A percentile compares a stretch with the other conserved stretches of the same genome.
These are phyloP conservation scores for Trichosanthes truncata DNA, from an alignment of 306 rosid species.

Conservation along the genomic window DNA sequence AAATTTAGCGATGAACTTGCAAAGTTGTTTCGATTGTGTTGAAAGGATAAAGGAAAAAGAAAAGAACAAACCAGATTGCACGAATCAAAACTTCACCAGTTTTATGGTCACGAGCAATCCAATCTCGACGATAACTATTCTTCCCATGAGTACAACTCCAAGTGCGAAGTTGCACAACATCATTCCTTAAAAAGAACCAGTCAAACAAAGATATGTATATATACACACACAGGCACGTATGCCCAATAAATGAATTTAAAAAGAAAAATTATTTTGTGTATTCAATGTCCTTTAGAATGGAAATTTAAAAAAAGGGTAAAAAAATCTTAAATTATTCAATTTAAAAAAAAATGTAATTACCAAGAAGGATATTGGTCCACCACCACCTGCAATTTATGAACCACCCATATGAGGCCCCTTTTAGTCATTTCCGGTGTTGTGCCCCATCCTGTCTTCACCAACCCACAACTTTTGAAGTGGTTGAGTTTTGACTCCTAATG, in stretches of 20 bases:
- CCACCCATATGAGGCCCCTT: constrained; percentile 19
- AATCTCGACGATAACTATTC: neutral
- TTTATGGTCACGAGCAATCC: neutral
- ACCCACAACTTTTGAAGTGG: constrained; percentile 15
- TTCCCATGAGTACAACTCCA: neutral
- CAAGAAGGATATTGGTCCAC: constrained; percentile 18
- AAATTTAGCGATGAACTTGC: neutral
- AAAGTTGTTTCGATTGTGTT: neutral
- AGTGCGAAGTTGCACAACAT: neutral
- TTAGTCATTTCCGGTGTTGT: constrained; percentile 13
- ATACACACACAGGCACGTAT: too few relatives aligned
- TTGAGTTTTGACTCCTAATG: constrained; percentile 17
- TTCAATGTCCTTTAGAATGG: too few relatives aligned
- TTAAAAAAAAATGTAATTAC: neutral
- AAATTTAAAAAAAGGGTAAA: too few relatives aligned
- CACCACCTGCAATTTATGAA: neutral
- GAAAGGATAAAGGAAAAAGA: neutral
- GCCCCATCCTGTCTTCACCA: neutral
- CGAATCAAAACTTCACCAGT: neutral
- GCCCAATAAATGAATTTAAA: too few relatives aligned
- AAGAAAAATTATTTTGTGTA: too few relatives aligned
- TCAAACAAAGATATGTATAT: neutral
- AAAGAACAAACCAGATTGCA: neutral
- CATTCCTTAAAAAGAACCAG: constrained; percentile 7
- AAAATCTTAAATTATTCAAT: too few relatives aligned